Evolutionary conservation across 306 rosid species (phyloP), one percentile per base, ranked within the genome.

Genomic region (Citrullus colocynthis): DNA sequence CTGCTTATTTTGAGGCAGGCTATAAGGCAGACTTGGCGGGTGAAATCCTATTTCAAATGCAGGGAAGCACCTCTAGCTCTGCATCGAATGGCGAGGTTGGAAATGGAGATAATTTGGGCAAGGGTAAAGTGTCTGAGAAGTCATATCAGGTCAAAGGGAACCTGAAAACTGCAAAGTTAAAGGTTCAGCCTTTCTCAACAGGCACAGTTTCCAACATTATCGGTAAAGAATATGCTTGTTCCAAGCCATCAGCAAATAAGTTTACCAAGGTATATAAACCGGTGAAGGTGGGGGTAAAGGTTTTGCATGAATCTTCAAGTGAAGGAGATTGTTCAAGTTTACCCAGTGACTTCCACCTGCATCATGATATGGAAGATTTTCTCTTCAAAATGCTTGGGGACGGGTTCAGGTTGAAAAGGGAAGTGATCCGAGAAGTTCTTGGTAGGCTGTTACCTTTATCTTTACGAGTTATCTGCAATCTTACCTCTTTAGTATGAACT

Each of bases 331-430:
- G 63, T 86, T 79, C 81, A 28, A 72, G 63, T 71, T 75, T 76
- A 32, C 70, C 48, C 7, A 85, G 78, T 69, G 80, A 81, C 32
- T 73, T 81, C 77, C 45, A 2, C 28, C 84, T 89, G 82, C 91
- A 85, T 64, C 85, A 75, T 67, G 91, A 85, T 74, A 91, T 89
- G 93, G 98, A 91, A 79, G 89, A 92, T 36, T 89, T 95, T 80
- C 80, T 95, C 75, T 88, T 85, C 81, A 84, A 63, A 63, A 90
- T 92, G 97, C 97, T 95, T 75, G 97, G 96, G 64, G 85, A 86
- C 70, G 97, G 97, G 45, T 92, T 89, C 82, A 81, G 81, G 83
- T 90, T 95, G 36, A 89, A 87, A 16, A 88, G 91, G 81, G 83
- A 83, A 65, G 83, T 76, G 82, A 89, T 95, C 67, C 87, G 81